Evolutionary conservation across 2,329 filamentous ascomycete genomes (phyloP), one percentile per base, ranked within the genome.

Genomic region (Hypoxylon sp.): DNA sequence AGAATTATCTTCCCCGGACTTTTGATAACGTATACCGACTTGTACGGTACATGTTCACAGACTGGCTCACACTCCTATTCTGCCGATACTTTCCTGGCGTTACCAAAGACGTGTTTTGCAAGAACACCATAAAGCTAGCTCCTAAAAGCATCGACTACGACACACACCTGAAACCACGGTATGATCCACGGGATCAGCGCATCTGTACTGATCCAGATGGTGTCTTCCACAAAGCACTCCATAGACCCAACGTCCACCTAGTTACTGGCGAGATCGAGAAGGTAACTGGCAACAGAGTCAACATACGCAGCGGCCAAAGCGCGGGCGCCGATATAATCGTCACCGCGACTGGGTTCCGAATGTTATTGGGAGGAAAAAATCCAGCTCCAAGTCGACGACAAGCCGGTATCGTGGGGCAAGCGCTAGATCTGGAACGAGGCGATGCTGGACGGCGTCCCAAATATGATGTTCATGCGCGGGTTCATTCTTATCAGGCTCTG

Each of bases 111-210:
- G 46, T 84, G 13, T 71, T 89, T 30, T 75, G 76, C 17, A 70
- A 73, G 4, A 73, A 73, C 24, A 81, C 83, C 1, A 72, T 75
- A 17, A 72, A 72, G n/a, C 77, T 83, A 30, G 79, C 90, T 0
- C 87, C 87, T 0, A 68, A 69, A 0, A 69, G 78, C n/a, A 75
- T 86, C 13, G 75, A 79, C 1, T 72, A 78, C 63, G 80, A 86
- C 15, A 83, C 83, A 0, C 81, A 88, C 70, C 87, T 87, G 75
- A 78, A 78, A 17, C 85, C 85, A 0, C 70, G 73, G 0, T 87
- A 87, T 61, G 81, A 82, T 8, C 87, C 86, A 0, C 88, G 89
- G 87, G 84, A 91, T 59, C 90, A 93, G 71, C 84, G 90, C 1
- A 76, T 93, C 19, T 92, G 90, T 68, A 78, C 89, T 28, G 85